phyloP scores from a whole-genome alignment of 2,329 filamentous ascomycete genomes.

The Diaporthe sp. region DNA sequence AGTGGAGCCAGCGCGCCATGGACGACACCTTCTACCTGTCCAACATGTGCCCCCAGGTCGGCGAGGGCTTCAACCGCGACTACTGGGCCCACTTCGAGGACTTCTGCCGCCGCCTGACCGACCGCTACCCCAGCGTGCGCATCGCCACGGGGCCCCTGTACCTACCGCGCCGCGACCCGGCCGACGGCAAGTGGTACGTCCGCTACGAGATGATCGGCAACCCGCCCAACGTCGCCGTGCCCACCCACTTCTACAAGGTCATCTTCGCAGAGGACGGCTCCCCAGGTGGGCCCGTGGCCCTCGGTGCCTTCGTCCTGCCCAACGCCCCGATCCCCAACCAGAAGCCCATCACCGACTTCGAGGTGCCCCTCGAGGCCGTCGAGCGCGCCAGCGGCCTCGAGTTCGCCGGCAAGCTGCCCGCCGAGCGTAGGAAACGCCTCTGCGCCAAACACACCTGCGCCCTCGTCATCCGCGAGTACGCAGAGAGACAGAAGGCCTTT shows the following conservation, averaged over 20 bases:
- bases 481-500: conserved; percentile 72
- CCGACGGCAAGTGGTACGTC: conserved; percentile 95
- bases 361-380: conserved; percentile 92
- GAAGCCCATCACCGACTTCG: conserved; percentile 91
- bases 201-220: conserved; percentile 95
- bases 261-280: conserved; percentile 92
- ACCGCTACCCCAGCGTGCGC: conserved; percentile 85
- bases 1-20: conserved; percentile 96
- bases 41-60: conserved; percentile 99
- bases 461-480: conserved; percentile 85
- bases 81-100: conserved; percentile 99
- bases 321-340: conserved; percentile 90
- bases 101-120: conserved; percentile 88
- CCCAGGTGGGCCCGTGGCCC: conserved; percentile 79
- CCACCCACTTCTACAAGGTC: conserved; percentile 99
- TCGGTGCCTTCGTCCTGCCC: conserved; percentile 95
- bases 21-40: conserved; percentile 92
- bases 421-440: conserved; percentile 79
- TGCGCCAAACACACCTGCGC: conserved; percentile 91
- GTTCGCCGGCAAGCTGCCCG: conserved; percentile 85
- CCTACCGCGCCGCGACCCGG: conserved; percentile 83
- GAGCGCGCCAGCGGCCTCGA: conserved; percentile 94
- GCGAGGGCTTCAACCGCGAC: conserved; percentile 97
- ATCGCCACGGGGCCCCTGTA: conserved; percentile 96
- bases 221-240: conserved; percentile 94